These are phyloP conservation scores for Monilinia fructicola DNA, from an alignment of 2,329 filamentous ascomycete species.

Conservation along the genomic window DNA sequence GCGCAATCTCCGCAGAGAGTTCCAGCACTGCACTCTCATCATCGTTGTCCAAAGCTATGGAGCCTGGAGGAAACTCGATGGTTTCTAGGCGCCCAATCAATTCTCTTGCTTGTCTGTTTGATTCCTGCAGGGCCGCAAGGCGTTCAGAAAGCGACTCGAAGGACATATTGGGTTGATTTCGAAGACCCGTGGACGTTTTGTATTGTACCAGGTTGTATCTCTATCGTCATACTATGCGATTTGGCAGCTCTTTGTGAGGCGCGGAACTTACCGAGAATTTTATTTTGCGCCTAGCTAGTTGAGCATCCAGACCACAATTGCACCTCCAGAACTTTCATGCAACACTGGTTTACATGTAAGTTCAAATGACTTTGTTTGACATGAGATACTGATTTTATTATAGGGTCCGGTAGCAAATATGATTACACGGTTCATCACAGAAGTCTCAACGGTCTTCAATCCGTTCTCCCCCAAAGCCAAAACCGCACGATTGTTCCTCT, in stretches of 20 bases:
- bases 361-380: neutral
- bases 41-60: constrained; percentile 50
- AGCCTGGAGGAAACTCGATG: constrained; percentile 59
- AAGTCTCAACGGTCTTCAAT: constrained; percentile 85
- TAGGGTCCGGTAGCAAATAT: constrained; percentile 49
- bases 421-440: constrained; percentile 84
- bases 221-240: constrained; percentile 6
- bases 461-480: constrained; percentile 80
- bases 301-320: constrained; percentile 11
- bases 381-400: neutral
- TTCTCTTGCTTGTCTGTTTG: constrained; percentile 55
- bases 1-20: constrained; percentile 76
- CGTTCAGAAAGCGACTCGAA: constrained; percentile 62
- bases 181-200: neutral
- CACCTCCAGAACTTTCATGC: constrained; percentile 2
- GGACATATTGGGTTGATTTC: constrained; percentile 48
- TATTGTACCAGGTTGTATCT: neutral
- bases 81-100: constrained; percentile 60
- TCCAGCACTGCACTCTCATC: constrained; percentile 61
- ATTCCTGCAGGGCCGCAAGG: constrained; percentile 60
- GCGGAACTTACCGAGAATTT: constrained; percentile 18
- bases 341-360: constrained; percentile 16
- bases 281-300: constrained; percentile 14
- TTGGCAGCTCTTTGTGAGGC: constrained; percentile 1
- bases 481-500: constrained; percentile 84